Base-by-base conservation (phyloP, 2,329 filamentous ascomycete species). In the Aspergillus hortae region DNA sequence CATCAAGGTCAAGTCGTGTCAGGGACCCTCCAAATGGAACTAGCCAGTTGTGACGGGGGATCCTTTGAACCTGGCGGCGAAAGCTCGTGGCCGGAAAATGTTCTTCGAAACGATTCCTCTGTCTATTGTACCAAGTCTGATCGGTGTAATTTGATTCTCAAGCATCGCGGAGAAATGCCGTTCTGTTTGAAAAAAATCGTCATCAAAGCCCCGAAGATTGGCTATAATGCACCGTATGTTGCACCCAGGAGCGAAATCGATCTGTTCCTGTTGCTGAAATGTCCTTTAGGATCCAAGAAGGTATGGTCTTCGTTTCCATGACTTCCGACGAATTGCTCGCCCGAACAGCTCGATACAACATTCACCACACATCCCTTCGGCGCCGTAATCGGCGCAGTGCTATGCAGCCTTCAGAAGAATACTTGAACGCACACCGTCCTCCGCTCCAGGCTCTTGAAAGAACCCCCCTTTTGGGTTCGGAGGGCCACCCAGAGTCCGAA, bases 61-160 rank as follows among this genome's bases (percentile, higher is more conserved):
- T 77, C 79, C 53, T 82, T 81, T 61, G 82, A 86, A 61, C 73
- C 70, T 15, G 67, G 77, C 49, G 73, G 77, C 10, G 74, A 74
- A 33, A 72, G 71, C 27, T 89, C 89, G 57, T 81, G 81, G 11
- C 84, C 87, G 17, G 89, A 92, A 60, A 96, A 96, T 67, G 86
- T 96, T 25, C 78, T 97, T 56, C 85, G 83, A 60, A 86, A 92
- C 67, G 90, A 97, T 70, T 79, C 80, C 52, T 89, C 87, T 10
- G 90, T 96, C 2, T 97, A 96, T 67, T 95, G 91, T 72, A 95
- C 91, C 35, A 89, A 92, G 67, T 86, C 84, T n/a, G 88, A 88
- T 55, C 83, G 85, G 52, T 96, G 91, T 74, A 96, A 96, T 65
- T 84, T 97, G 61, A 79, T 97, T 11, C 72, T 97, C 51, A 83